Base-by-base conservation (phyloP, 2,329 filamentous ascomycete species). In the Aspergillus quadricinctus region DNA sequence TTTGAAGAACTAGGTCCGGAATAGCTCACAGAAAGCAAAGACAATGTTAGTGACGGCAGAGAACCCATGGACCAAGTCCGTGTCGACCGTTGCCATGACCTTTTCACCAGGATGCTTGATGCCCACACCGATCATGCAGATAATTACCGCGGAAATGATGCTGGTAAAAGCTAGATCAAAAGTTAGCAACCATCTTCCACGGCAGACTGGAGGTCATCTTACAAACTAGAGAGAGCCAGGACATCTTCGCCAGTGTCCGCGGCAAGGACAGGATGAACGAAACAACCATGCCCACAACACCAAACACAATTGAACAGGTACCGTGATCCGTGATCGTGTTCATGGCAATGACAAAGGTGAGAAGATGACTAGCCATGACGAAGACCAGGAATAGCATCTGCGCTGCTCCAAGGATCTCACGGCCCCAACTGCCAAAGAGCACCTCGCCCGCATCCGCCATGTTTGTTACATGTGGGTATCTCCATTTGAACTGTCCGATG, bases 321-420 rank as follows among this genome's bases (percentile, higher is more conserved):
- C 78, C 82, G 59, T 87, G 80, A 3, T 81, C 70, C 4, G 85
- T 85, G 52, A 90, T 77, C 51, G 80, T 84, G 63, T 85, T 85
- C 72, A 89, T 82, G 62, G 87, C 87, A 64, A 89, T 86, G 31
- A 81, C 81, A 61, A 89, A 89, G 0, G 86, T 88, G 59, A 90
- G 75, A 52, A 88, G 78, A 72, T 91, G 88, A n/a, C 86, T 88
- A 35, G 82, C 85, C 72, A 88, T 85, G 63, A 88, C 81, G 73
- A 90, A 88, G 54, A 87, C 74, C 41, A 90, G 76, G 70, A 89
- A 84, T 19, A 89, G 71, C 9, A 81, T 75, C 63, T 88, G 86
- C 60, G 82, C 85, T 60, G 77, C 72, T 25, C 85, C 85, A 48
- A 88, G 75, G 31, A 90, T 61, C 68, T 88, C 84, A 59, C 84